Percentiles rank a stretch among this genome's conserved stretches.
Evolutionary conservation across 768 basidiomycete species (phyloP).

Genomic region (Termitomyces sp.): DNA sequence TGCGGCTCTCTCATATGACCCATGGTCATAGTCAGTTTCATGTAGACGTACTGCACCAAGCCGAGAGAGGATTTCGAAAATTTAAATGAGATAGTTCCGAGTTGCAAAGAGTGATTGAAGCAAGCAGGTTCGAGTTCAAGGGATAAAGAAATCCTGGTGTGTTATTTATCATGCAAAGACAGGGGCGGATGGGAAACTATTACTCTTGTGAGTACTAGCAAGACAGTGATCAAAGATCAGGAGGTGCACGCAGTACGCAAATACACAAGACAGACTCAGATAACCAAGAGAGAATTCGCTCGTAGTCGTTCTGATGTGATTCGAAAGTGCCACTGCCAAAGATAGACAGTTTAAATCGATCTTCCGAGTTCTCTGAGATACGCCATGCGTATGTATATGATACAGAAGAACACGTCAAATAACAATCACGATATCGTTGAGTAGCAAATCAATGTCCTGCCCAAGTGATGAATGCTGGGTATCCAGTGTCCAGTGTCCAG

Average conservation of each 20-base stretch:
- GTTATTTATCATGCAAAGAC: not conserved
- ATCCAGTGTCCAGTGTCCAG: not conserved
- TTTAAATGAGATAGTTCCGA: not conserved
- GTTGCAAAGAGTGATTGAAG: not conserved
- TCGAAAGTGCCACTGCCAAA: not conserved
- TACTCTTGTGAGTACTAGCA: not conserved
- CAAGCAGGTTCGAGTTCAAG: too few relatives aligned
- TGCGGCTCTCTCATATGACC: too few relatives aligned
- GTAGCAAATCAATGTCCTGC: not conserved
- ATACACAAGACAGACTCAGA: not conserved
- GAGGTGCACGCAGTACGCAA: not conserved
- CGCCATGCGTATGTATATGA: not conserved
- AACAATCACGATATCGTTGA: not conserved
- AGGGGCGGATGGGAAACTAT: too few relatives aligned
- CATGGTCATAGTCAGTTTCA: too few relatives aligned
- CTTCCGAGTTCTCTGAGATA: not conserved
- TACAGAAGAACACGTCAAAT: not conserved
- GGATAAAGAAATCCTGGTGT: too few relatives aligned
- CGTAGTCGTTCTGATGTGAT: not conserved
- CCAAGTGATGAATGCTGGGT: not conserved
- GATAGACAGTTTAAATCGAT: not conserved
- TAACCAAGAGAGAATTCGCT: not conserved
- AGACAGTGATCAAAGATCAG: not conserved
- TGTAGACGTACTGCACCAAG: too few relatives aligned
- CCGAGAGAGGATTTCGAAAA: too few relatives aligned